phyloP scores from a whole-genome alignment of 2,329 filamentous ascomycete species.

The Grosmannia clavigera region DNA sequence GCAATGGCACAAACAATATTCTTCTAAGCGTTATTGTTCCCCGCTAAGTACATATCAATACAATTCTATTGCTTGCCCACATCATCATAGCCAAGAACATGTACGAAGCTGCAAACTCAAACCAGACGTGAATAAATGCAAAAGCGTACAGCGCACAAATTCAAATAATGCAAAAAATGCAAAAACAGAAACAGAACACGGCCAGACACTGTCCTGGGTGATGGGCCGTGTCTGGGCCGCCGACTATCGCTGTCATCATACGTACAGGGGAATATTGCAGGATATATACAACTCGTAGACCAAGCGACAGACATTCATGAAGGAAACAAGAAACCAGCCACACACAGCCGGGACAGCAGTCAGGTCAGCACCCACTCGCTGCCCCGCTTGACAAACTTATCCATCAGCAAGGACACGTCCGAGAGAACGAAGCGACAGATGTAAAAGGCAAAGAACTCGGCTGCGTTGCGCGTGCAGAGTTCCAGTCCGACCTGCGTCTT shows the following conservation, averaged over 20 bases:
- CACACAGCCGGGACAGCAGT: background rate
- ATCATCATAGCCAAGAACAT: background rate
- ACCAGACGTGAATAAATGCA: background rate
- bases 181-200: background rate
- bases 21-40: background rate
- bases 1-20: background rate
- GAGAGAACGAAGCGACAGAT: slow-evolving; percentile 87
- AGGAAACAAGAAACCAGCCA: background rate
- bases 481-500: slow-evolving; percentile 93
- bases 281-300: background rate
- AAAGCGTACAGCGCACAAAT: background rate
- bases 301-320: background rate
- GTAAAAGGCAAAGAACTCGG: slow-evolving; percentile 97
- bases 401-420: slow-evolving; percentile 72
- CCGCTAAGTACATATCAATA: background rate
- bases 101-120: background rate
- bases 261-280: slow-evolving; percentile 2
- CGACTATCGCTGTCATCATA: background rate
- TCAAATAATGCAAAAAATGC: background rate
- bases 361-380: slow-evolving; percentile 71
- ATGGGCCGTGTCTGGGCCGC: background rate
- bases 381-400: slow-evolving; percentile 94
- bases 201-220: background rate
- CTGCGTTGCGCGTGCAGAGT: slow-evolving; percentile 81
- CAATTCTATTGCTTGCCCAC: background rate